These are phyloP conservation scores for Candida sp. DNA, from an alignment of 1,139 yeast species.

Conservation along the genomic window DNA sequence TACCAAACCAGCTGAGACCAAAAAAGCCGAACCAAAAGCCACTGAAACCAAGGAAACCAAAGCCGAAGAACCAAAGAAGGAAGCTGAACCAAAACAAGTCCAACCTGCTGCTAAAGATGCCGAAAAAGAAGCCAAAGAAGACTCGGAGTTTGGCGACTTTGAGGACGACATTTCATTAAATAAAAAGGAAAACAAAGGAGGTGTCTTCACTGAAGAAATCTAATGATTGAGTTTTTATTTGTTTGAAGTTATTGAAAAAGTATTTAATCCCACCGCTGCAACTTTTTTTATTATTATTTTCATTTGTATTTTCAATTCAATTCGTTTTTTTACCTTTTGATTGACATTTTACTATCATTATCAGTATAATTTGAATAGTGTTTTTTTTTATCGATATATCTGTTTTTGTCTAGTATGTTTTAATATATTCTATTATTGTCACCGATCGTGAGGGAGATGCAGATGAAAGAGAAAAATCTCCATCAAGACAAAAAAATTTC, in stretches of 20 bases:
- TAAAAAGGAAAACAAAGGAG: constrained; percentile 29
- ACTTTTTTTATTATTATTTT: background rate
- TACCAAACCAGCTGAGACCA: background rate
- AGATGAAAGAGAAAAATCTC: background rate
- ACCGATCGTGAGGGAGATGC: background rate
- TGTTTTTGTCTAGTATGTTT: background rate
- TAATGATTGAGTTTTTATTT: constrained; percentile 14
- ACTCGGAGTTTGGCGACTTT: constrained; percentile 14
- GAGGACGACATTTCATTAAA: constrained; percentile 29
- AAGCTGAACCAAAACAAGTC: constrained; percentile 16
- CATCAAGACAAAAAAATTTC: background rate
- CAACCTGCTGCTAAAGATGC: constrained; percentile 17
- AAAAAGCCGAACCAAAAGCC: constrained; percentile 3
- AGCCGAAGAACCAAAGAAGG: constrained; percentile 10
- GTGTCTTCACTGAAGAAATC: constrained; percentile 50
- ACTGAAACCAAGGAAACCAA: constrained; percentile 10
- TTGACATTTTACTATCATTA: constrained; percentile 4
- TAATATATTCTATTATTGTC: background rate
- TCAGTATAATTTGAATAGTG: background rate
- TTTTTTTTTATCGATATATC: background rate
- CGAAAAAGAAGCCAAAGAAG: constrained; percentile 14
- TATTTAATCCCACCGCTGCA: background rate
- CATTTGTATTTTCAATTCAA: constrained; percentile 1
- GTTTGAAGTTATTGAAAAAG: background rate
- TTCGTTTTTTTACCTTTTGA: constrained; percentile 1